These are phyloP conservation scores for Lophiotrema nucula DNA, from an alignment of 495 filamentous ascomycete genomes.

Conservation along the genomic window DNA sequence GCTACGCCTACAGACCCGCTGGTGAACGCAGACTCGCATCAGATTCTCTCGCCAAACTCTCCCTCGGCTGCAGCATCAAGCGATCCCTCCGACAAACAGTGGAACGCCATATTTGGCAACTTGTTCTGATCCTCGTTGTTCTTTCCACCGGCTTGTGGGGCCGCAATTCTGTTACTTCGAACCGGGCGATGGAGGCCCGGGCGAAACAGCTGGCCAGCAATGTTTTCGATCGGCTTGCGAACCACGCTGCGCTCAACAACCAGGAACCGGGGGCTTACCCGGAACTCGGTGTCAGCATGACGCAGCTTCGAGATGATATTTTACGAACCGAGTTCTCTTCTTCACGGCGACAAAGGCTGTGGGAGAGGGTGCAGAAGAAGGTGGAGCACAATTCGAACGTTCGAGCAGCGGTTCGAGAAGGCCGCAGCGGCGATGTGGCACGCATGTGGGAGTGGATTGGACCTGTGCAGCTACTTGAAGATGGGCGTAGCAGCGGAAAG, in stretches of 20 bases:
- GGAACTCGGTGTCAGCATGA: constrained; percentile 79
- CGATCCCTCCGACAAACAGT: constrained; percentile 87
- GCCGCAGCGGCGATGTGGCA: constrained; percentile 78
- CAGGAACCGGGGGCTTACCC: constrained; percentile 55
- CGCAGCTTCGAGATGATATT: constrained; percentile 88
- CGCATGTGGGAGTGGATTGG: constrained; percentile 98
- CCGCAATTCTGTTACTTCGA: constrained; percentile 54
- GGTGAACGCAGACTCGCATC: constrained; percentile 60
- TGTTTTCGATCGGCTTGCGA: constrained; percentile 77
- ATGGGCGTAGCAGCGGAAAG: constrained; percentile 39
- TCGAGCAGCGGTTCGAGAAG: constrained; percentile 77
- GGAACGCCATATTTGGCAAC: constrained; percentile 90
- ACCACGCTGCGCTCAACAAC: constrained; percentile 73
- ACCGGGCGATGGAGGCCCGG: constrained; percentile 61
- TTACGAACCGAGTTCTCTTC: constrained; percentile 77
- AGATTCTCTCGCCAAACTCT: constrained; percentile 82
- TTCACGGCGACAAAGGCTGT: constrained; percentile 69
- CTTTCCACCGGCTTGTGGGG: constrained; percentile 53
- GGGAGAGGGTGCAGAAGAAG: constrained; percentile 74
- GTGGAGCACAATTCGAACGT: constrained; percentile 95
- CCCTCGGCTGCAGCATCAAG: constrained; percentile 82
- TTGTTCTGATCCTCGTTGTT: constrained; percentile 68
- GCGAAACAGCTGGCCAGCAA: constrained; percentile 78
- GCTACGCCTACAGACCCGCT: constrained; percentile 63
- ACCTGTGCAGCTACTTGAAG: constrained; percentile 44